phyloP scores from a whole-genome alignment of 179 eudicot species.

The Silene vulgaris region DNA sequence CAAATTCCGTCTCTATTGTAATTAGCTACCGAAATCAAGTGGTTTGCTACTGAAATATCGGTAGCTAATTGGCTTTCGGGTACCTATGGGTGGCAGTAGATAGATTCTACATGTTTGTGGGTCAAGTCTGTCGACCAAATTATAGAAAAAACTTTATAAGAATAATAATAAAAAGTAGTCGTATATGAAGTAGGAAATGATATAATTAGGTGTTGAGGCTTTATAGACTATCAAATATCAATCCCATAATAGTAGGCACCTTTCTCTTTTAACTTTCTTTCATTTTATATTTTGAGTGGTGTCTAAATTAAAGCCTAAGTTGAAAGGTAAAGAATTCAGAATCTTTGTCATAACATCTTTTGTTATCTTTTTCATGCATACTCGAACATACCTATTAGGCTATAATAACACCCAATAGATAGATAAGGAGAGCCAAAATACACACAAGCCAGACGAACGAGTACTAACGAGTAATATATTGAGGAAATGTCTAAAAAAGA shows the following conservation, averaged over 20 bases:
- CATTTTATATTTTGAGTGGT: conserved; percentile 30
- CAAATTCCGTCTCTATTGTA: too few species aligned
- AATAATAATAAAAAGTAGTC: conserved; percentile 7
- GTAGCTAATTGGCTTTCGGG: too few species aligned
- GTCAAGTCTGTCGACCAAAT: conserved; percentile 16
- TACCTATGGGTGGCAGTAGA: background rate
- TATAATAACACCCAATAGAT: background rate
- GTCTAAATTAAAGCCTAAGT: conserved; percentile 43
- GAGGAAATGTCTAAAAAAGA: too few species aligned
- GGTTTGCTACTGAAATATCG: too few species aligned
- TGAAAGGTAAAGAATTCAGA: conserved; percentile 41
- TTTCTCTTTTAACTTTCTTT: conserved; percentile 34
- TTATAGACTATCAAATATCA: conserved; percentile 33
- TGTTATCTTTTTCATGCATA: conserved; percentile 21
- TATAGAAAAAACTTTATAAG: conserved; percentile 17
- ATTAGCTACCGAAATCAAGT: too few species aligned
- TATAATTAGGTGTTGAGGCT: conserved; percentile 44
- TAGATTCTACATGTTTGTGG: conserved; percentile 12
- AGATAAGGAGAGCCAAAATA: too few species aligned
- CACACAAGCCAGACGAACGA: too few species aligned
- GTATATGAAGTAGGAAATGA: conserved; percentile 29
- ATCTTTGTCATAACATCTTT: conserved; percentile 34
- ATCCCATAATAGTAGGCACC: conserved; percentile 60
- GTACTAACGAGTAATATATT: too few species aligned
- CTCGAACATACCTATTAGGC: conserved; percentile 12